Conservation (phyloP, 768 basidiomycete genomes). For the Postia placenta region DNA sequence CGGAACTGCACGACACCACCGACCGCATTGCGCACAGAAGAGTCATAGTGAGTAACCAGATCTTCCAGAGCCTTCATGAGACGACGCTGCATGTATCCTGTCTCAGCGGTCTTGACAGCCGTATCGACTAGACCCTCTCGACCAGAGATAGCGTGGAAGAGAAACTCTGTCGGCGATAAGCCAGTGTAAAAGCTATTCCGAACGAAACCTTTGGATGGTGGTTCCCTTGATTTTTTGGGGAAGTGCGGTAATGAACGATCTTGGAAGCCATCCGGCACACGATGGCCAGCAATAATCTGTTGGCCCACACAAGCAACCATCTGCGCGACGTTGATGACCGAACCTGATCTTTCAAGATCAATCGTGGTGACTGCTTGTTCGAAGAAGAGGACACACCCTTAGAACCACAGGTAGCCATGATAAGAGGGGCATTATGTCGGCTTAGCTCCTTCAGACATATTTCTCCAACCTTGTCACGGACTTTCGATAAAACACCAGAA, state of each 20-base stretch:
- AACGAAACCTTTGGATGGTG: constrained; percentile 97
- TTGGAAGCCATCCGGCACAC: constrained; percentile 98
- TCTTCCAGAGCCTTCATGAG: constrained; percentile 99
- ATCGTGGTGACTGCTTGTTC: background rate
- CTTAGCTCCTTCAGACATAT: constrained; percentile 99
- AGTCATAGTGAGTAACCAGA: constrained; percentile 91
- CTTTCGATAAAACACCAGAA: constrained; percentile 87
- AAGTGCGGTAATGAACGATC: constrained; percentile 99
- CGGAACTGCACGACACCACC: constrained; percentile 96
- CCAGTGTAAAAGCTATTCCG: constrained; percentile 96
- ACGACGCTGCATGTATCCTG: constrained; percentile 98
- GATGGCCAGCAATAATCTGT: constrained; percentile 96
- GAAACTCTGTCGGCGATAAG: constrained; percentile 87
- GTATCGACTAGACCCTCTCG: constrained; percentile 99
- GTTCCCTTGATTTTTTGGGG: constrained; percentile 92
- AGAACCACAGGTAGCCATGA: constrained; percentile 99
- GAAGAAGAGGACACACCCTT: constrained; percentile 58
- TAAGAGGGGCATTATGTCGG: constrained; percentile 91
- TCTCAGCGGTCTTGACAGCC: constrained; percentile 99
- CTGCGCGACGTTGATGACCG: constrained; percentile 98
- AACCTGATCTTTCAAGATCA: constrained; percentile 48
- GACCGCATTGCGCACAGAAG: constrained; percentile 89
- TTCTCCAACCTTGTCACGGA: constrained; percentile 93
- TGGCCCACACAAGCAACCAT: constrained; percentile 99
- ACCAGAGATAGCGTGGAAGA: constrained; percentile 98